Evolutionary conservation across 495 filamentous ascomycete species (phyloP).

Genomic region (Hapsidospora chrysogenum): DNA sequence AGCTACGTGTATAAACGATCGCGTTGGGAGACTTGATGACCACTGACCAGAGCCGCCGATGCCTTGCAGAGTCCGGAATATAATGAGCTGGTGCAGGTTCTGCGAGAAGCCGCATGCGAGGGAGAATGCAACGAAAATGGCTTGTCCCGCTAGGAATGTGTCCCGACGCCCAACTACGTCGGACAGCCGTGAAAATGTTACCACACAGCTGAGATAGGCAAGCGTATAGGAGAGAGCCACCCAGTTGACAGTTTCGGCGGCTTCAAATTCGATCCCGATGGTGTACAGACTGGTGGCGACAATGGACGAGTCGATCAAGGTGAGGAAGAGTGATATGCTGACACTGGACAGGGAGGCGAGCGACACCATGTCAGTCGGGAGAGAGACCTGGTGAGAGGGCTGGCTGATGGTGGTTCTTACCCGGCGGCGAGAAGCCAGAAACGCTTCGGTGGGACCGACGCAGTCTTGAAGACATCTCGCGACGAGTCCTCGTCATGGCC

Average conservation of each 20-base stretch:
- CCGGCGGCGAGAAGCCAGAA: no score
- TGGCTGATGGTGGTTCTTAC: no score
- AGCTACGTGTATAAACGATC: not conserved
- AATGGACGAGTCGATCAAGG: slow-evolving; percentile 27
- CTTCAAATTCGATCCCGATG: slow-evolving; percentile 23
- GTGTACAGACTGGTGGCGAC: slow-evolving; percentile 26
- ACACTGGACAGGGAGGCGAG: slow-evolving; percentile 2
- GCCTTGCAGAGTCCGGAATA: slow-evolving; percentile 25
- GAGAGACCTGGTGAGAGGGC: no score
- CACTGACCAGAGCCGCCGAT: slow-evolving; percentile 24
- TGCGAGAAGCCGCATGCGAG: slow-evolving; percentile 31
- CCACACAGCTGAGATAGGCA: slow-evolving; percentile 24
- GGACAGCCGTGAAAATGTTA: slow-evolving; percentile 32
- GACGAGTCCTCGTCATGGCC: no score
- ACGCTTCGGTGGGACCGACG: no score
- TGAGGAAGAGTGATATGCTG: slow-evolving; percentile 16
- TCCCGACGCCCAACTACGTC: slow-evolving; percentile 34
- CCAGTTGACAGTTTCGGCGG: slow-evolving; percentile 23
- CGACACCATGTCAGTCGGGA: not conserved
- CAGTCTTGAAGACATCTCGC: no score
- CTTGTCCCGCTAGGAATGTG: slow-evolving; percentile 26
- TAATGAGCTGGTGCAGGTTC: slow-evolving; percentile 28
- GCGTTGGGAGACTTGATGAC: no score
- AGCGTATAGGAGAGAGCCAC: slow-evolving; percentile 27
- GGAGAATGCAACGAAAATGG: slow-evolving; percentile 38